phyloP scores from a whole-genome alignment of 1,284 basidiomycete genomes.

The Leucoagaricus sp. region DNA sequence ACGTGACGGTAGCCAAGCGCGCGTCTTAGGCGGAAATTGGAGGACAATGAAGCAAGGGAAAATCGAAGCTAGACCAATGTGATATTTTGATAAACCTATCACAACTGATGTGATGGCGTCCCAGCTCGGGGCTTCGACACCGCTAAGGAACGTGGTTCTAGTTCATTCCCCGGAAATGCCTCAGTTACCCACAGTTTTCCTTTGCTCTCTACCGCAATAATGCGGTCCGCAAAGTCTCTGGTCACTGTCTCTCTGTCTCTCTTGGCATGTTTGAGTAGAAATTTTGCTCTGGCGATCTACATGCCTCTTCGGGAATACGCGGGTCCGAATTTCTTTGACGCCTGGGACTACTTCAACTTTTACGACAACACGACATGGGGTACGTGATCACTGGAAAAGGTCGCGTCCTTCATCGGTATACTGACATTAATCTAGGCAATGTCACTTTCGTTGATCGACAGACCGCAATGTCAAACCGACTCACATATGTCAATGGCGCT shows the following conservation, averaged over 20 bases:
- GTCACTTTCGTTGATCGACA: conserved; percentile 50
- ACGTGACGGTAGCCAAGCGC: background rate
- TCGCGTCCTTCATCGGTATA: background rate
- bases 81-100: too few species aligned
- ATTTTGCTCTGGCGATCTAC: conserved; percentile 31
- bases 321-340: conserved; percentile 56
- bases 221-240: background rate
- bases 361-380: conserved; percentile 66
- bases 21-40: background rate
- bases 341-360: conserved; percentile 59
- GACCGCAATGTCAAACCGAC: conserved; percentile 39
- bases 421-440: conserved; percentile 40
- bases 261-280: conserved; percentile 7
- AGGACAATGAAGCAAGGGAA: background rate
- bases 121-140: background rate
- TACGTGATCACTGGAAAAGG: conserved; percentile 30
- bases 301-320: conserved; percentile 50
- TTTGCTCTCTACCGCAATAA: background rate
- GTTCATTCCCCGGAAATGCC: background rate
- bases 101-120: background rate
- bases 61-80: background rate
- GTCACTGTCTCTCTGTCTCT: background rate
- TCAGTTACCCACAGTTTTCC: conserved; percentile 3
- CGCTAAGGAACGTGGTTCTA: background rate
- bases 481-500: conserved; percentile 56